A percentile compares a stretch with the other conserved stretches of the same genome.
Evolutionary conservation across 208 protist genomes (phyloP).

Genomic region (Willaertia magna): DNA sequence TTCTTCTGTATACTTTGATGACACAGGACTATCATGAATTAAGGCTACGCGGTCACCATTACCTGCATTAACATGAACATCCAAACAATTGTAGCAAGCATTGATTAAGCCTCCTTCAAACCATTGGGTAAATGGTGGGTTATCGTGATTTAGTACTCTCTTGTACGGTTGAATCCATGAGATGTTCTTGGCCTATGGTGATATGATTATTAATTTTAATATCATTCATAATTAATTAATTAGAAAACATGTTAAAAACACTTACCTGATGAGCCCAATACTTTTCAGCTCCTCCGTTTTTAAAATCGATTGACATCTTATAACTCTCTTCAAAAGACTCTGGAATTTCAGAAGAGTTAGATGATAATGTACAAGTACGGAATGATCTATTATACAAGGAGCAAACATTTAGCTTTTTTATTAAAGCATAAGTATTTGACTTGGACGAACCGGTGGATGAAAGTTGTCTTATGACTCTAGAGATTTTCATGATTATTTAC

Average conservation of each 20-base stretch:
- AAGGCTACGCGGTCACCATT: not conserved
- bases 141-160: not conserved
- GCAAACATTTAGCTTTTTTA: not conserved
- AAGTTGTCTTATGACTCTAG: too few species aligned
- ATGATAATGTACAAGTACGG: not conserved
- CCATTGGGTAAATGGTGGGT: slow-evolving; percentile 45
- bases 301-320: not conserved
- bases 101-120: slow-evolving; percentile 60
- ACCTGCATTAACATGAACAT: slow-evolving; percentile 27
- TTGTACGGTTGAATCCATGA: not conserved
- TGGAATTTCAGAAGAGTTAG: not conserved
- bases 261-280: not conserved
- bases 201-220: not conserved
- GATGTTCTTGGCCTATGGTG: not conserved
- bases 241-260: too few species aligned
- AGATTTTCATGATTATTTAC: too few species aligned
- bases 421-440: too few species aligned
- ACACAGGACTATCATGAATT: not conserved
- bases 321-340: not conserved
- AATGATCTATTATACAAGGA: not conserved
- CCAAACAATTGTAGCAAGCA: slow-evolving; percentile 70
- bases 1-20: not conserved
- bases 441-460: too few species aligned
- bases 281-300: not conserved
- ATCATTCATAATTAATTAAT: too few species aligned